Evolutionary conservation across 2,329 filamentous ascomycete species (phyloP), one percentile per base, ranked within the genome.

Genomic region (Botrytis galanthina): DNA sequence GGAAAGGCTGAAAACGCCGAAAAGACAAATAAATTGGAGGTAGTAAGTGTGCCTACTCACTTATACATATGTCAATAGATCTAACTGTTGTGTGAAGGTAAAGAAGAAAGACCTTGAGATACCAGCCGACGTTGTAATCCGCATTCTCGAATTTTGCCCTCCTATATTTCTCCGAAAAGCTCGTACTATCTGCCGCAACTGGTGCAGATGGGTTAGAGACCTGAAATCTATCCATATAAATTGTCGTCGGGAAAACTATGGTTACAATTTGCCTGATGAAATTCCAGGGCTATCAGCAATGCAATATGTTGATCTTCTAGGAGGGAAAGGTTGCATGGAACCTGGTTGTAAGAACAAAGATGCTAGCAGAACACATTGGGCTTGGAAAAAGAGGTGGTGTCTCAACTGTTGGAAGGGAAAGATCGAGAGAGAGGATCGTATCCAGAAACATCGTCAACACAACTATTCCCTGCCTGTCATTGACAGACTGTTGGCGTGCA

Each of bases 351-450:
- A 60, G 1, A 78, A 80, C 66, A 76, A 77, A 29, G 75, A 75
- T 29, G 76, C 78, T 32, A 76, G 75, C 3, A 74, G 78, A 75
- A 77, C 79, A 26, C 78, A 81, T 70, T 81, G 80, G 79, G 78
- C 80, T n/a, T 81, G 79, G 79, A 69, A 74, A 29, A 78, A 79
- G 74, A 74, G 80, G 75, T 80, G 78, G 77, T 81, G 80, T 68
- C 70, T 70, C 42, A 44, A 69, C 5, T 80, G 79, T 62, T 81
- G 79, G 79, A 76, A 76, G 67, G 64, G 35, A 6, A 79, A 77
- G 64, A 78, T 80, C 39, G 76, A 78, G 63, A 76, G 79, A 69
- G 79, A 80, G 64, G 79, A 80, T 75, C 75, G 76, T 26, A 71
- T 80, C n/a, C 51, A 79, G 10, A 80, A 80, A 74, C 74, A 73